Percentiles rank a stretch among this genome's conserved stretches.
Evolutionary conservation across 768 basidiomycete species (phyloP).

Genomic region (Strobilomyces confusus): DNA sequence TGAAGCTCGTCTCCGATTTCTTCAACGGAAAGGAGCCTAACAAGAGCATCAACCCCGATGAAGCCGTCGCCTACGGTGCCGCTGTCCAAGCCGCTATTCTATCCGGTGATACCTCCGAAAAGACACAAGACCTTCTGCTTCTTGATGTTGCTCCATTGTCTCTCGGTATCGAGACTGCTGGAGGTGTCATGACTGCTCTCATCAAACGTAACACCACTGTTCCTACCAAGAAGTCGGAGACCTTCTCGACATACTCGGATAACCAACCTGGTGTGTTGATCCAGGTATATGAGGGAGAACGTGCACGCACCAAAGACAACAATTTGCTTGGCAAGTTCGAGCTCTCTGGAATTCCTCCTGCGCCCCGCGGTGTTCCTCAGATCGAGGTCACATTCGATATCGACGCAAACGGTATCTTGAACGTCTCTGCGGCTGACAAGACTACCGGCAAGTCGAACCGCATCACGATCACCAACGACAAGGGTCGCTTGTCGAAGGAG

Average conservation of each 20-base stretch:
- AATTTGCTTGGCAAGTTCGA: conserved; percentile 98
- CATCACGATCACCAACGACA: conserved; percentile 94
- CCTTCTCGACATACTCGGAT: conserved; percentile 97
- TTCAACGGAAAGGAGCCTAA: conserved; percentile 99
- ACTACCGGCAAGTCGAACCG: conserved; percentile 95
- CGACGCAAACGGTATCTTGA: conserved; percentile 94
- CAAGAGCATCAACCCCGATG: conserved; percentile 99
- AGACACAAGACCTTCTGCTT: conserved; percentile 93
- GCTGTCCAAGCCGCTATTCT: conserved; percentile 98
- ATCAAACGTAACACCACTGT: conserved; percentile 99
- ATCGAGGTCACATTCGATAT: conserved; percentile 98
- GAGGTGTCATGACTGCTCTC: conserved; percentile 98
- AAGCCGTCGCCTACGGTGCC: conserved; percentile 98
- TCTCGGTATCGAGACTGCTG: conserved; percentile 96
- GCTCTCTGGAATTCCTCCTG: conserved; percentile 92
- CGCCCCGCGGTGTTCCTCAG: conserved; percentile 96
- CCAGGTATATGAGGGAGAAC: conserved; percentile 97
- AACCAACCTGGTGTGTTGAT: conserved; percentile 99
- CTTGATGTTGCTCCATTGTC: conserved; percentile 92
- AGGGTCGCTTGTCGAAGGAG: conserved; percentile 94
- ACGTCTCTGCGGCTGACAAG: conserved; percentile 94
- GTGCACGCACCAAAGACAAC: conserved; percentile 98
- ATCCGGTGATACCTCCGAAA: conserved; percentile 96
- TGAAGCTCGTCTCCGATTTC: conserved; percentile 97
- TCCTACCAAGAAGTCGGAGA: conserved; percentile 97